These are phyloP conservation scores for Cryptosporidium bovis DNA, from an alignment of 169 alveolate genomes.

Conservation along the genomic window DNA sequence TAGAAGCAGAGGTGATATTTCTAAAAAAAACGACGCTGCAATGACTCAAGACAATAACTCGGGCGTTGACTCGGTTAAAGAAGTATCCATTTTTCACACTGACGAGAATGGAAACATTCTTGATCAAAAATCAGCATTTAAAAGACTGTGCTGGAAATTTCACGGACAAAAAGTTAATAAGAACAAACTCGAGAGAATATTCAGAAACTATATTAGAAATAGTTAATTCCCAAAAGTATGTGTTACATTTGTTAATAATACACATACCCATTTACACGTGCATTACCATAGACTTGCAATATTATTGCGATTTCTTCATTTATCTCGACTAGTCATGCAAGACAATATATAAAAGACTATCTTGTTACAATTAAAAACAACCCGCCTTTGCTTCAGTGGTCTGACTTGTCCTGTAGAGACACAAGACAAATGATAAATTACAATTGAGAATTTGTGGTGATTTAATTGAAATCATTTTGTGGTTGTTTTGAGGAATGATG, in stretches of 20 bases:
- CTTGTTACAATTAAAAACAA: not conserved
- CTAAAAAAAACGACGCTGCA: not conserved
- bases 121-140: conserved; percentile 48
- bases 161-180: conserved; percentile 54
- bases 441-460: too few relatives aligned
- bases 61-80: not conserved
- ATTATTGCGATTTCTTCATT: not conserved
- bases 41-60: not conserved
- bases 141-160: conserved; percentile 65
- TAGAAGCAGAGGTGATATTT: conserved; percentile 16
- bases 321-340: too few relatives aligned
- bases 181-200: conserved; percentile 52
- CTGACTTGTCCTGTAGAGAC: not conserved
- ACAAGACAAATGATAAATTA: too few relatives aligned
- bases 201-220: conserved; percentile 27
- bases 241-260: not conserved
- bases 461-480: too few relatives aligned
- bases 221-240: not conserved
- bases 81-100: conserved; percentile 31
- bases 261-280: not conserved
- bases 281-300: not conserved
- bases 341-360: too few relatives aligned
- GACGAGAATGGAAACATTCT: conserved; percentile 56
- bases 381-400: not conserved
- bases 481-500: too few relatives aligned